phyloP scores from a whole-genome alignment of 108 stramenopile species.

The Fragilariopsis cylindrus region DNA sequence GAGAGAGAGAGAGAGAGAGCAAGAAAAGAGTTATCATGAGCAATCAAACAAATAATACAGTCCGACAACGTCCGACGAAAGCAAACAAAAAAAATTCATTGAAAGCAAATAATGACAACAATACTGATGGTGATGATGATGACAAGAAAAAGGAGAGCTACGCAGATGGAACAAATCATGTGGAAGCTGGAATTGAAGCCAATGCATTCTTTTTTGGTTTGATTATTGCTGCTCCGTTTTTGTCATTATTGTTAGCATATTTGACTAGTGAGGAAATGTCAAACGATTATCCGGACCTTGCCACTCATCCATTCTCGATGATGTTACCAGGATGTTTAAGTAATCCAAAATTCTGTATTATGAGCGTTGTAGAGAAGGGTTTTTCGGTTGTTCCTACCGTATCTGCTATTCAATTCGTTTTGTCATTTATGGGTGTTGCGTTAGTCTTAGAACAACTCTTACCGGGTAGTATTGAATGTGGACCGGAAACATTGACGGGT shows the following conservation, averaged over 20 bases:
- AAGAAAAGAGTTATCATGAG: too few relatives aligned
- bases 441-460: constrained; percentile 72
- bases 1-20: too few relatives aligned
- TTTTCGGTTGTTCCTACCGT: constrained; percentile 44
- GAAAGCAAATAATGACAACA: not conserved
- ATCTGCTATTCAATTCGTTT: constrained; percentile 34
- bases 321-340: constrained; percentile 39
- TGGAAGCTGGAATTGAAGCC: constrained; percentile 55
- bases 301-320: constrained; percentile 43
- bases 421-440: constrained; percentile 78
- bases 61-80: too few relatives aligned
- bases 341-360: constrained; percentile 31
- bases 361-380: constrained; percentile 32
- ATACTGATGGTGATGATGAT: not conserved
- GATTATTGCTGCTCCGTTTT: constrained; percentile 50
- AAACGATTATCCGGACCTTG: constrained; percentile 19
- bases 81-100: too few relatives aligned
- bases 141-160: constrained; percentile 30
- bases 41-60: too few relatives aligned
- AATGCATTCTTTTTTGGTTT: constrained; percentile 60
- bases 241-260: constrained; percentile 56
- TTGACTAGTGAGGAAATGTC: constrained; percentile 48
- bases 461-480: constrained; percentile 71
- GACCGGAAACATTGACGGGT: constrained; percentile 59
- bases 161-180: constrained; percentile 59